Base-by-base conservation (phyloP, 208 protist species). In the Novymonas esmeraldas region DNA sequence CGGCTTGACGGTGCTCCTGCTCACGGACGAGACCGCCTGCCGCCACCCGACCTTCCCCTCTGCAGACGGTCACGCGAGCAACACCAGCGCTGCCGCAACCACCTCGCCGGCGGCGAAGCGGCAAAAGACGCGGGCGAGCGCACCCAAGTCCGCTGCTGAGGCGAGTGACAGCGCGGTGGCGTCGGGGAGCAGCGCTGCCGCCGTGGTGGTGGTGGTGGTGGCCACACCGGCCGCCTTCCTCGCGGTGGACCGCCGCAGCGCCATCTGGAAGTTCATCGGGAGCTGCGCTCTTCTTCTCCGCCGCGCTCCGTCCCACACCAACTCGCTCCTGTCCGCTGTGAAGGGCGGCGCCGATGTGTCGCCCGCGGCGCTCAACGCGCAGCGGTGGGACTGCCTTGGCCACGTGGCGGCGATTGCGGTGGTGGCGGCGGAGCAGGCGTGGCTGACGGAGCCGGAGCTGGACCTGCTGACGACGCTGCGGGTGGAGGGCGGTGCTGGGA, bases 201-300 rank as follows among this genome's bases (percentile, higher is more conserved):
- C 54, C 3, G 57, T 52, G 22, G 73, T 69, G 33, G 71, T 57
- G 5, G 38, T 88, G 34, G 64, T 90, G 16, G 67, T 93, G 10
- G 70, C 74, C 7, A 84, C 87, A 0, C 70, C 78, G 9, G 70
- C 73, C 10, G 72, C 70, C 9, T 85, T 93, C 51, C 46, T 89
- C 24, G 50, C 57, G 0, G 70, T 84, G 22, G 81, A 93, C 58
- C 76, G 70, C 36, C 71, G 83, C 29, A 89, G 81, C 70, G 87
- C 83, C 28, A 62, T 93, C 33, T 93, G 87, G 87, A 87, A 88
- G 54, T 81, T 77, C 70, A 71, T 93, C 45, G 81, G 79, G 18
- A 69, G 68, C n/a, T 83, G 75, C 64, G 68, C 31, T n/a, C 68
- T 73, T 22, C 69, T 73, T 26, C 68, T 52, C 1, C 39, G 46